Evolutionary conservation across 2,329 filamentous ascomycete species (phyloP).

Genomic region (Claviceps quebecensis): DNA sequence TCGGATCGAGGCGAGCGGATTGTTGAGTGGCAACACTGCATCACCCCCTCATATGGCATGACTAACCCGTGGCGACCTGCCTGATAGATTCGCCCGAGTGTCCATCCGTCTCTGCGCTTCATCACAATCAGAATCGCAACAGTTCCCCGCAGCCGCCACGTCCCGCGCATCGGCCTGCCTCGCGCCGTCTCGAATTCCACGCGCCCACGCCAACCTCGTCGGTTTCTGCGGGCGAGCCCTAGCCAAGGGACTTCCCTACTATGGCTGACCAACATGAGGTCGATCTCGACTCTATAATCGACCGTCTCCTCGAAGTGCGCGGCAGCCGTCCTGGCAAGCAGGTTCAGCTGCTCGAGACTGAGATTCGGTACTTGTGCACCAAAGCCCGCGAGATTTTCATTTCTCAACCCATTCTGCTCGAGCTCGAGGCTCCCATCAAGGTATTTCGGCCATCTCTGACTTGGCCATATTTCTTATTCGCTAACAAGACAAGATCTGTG

Average conservation of each 20-base stretch:
- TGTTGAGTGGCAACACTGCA: background rate
- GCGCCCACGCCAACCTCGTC: slow-evolving; percentile 12
- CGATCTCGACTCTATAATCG: slow-evolving; percentile 98
- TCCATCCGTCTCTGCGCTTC: slow-evolving; percentile 12
- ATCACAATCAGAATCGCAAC: slow-evolving; percentile 10
- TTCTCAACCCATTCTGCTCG: slow-evolving; percentile 92
- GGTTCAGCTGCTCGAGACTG: slow-evolving; percentile 88
- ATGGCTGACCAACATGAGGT: slow-evolving; percentile 69
- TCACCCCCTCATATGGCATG: background rate
- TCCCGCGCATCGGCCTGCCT: slow-evolving; percentile 16
- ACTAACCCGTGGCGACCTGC: background rate
- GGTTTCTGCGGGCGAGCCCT: slow-evolving; percentile 26
- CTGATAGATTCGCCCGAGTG: slow-evolving; percentile 18
- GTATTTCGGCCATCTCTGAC: slow-evolving; percentile 31
- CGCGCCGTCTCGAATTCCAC: slow-evolving; percentile 11
- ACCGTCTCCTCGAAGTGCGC: slow-evolving; percentile 91
- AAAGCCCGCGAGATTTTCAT: slow-evolving; percentile 99
- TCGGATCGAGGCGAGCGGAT: background rate
- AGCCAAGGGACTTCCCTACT: slow-evolving; percentile 22
- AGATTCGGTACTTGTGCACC: slow-evolving; percentile 95
- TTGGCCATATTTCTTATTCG: background rate
- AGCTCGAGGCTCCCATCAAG: slow-evolving; percentile 98
- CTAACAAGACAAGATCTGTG: slow-evolving; percentile 60
- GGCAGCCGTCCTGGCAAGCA: slow-evolving; percentile 97
- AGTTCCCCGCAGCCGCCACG: slow-evolving; percentile 10